These are phyloP conservation scores for Aspergillus jensenii DNA, from an alignment of 2,329 filamentous ascomycete species.

Conservation along the genomic window DNA sequence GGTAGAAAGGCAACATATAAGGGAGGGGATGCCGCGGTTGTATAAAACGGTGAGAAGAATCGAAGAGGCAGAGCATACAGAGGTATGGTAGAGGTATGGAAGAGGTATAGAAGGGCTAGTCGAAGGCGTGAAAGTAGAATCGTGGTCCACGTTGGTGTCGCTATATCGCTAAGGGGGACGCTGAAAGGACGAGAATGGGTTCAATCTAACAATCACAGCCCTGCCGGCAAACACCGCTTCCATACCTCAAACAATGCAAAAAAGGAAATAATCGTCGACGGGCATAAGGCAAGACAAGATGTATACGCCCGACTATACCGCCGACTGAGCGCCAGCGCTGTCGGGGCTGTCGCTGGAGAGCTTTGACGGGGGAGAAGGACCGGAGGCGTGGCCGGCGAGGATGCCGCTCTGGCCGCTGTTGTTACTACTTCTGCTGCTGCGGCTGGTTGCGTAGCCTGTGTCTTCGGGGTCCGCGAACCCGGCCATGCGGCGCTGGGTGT, in stretches of 20 bases:
- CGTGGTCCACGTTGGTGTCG: background rate
- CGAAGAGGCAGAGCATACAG: no score
- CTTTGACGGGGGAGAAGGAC: constrained; percentile 18
- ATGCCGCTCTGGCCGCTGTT: constrained; percentile 25
- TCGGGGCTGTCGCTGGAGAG: constrained; percentile 6
- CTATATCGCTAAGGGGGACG: background rate
- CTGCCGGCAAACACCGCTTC: background rate
- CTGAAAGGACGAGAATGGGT: background rate
- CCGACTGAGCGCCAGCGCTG: background rate
- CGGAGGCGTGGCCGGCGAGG: constrained; percentile 21
- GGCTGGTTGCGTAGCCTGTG: constrained; percentile 20
- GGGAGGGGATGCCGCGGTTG: constrained; percentile 2
- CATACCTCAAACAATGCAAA: background rate
- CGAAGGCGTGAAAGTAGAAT: background rate
- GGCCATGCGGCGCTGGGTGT: constrained; percentile 39
- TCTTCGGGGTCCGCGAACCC: constrained; percentile 29
- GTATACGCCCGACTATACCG: background rate
- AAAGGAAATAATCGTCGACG: background rate
- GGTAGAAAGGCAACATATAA: constrained; percentile 2
- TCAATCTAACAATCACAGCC: background rate
- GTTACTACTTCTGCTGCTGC: constrained; percentile 32
- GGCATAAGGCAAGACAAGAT: background rate
- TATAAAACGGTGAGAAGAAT: background rate
- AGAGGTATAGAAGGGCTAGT: no score
- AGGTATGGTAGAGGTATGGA: no score